Evolutionary conservation across 2,329 filamentous ascomycete species (phyloP).

Genomic region (Paraphaeosphaeria minitans): DNA sequence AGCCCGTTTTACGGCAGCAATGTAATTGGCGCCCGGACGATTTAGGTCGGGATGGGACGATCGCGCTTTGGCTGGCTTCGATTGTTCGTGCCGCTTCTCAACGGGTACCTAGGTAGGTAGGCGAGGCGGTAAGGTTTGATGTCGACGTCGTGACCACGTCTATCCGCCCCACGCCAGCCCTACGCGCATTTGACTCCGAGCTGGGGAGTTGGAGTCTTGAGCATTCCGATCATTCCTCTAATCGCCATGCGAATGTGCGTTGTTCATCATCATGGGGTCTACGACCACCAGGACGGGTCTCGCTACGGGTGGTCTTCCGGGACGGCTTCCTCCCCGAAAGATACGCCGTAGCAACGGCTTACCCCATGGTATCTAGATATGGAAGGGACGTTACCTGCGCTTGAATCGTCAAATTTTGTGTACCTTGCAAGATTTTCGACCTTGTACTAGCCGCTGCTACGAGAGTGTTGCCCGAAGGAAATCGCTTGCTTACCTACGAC

Average conservation of each 20-base stretch:
- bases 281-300: neutral
- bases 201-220: neutral
- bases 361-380: neutral
- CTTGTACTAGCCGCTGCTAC: too few relatives aligned
- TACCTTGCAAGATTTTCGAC: too few relatives aligned
- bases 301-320: neutral
- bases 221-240: neutral
- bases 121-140: neutral
- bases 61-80: neutral
- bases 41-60: too few relatives aligned
- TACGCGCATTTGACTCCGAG: neutral
- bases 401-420: too few relatives aligned
- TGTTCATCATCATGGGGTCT: neutral
- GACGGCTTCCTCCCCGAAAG: neutral
- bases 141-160: neutral
- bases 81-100: neutral
- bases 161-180: neutral
- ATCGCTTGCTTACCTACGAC: too few relatives aligned
- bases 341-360: neutral
- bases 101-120: too few relatives aligned
- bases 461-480: too few relatives aligned
- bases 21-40: neutral
- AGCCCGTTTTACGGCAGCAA: neutral
- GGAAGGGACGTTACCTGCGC: too few relatives aligned
- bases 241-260: neutral